These are phyloP conservation scores for Ceratobasidium sp. DNA, from an alignment of 1,284 basidiomycete species.

Conservation along the genomic window DNA sequence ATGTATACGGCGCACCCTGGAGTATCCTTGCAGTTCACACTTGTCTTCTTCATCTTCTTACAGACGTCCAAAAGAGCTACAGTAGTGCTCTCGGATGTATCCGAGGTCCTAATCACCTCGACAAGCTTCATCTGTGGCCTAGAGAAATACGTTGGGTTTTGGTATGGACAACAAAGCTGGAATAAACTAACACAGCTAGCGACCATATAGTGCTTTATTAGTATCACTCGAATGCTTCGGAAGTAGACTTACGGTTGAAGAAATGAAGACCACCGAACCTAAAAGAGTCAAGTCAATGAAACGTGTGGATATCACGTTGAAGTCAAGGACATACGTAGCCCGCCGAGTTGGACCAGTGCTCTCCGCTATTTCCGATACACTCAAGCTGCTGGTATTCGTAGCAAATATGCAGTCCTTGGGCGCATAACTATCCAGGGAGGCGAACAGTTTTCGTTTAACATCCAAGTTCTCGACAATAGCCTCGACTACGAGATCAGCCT, in stretches of 20 bases:
- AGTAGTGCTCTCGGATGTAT: slow-evolving; percentile 57
- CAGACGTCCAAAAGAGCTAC: slow-evolving; percentile 56
- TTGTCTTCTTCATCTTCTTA: slow-evolving; percentile 58
- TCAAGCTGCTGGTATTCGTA: slow-evolving; percentile 61
- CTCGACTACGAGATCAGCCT: slow-evolving; percentile 62
- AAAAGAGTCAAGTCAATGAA: not conserved
- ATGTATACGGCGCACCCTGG: slow-evolving; percentile 51
- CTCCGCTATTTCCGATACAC: slow-evolving; percentile 58
- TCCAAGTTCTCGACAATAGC: slow-evolving; percentile 64
- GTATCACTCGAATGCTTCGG: not conserved
- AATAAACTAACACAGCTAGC: slow-evolving; percentile 41
- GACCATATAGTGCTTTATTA: slow-evolving; percentile 1
- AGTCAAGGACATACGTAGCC: slow-evolving; percentile 47
- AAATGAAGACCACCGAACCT: slow-evolving; percentile 61
- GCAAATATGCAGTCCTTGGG: slow-evolving; percentile 58
- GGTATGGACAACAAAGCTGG: not conserved
- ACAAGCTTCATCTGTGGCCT: slow-evolving; percentile 62
- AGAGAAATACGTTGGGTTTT: not conserved
- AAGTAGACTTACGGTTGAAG: slow-evolving; percentile 53
- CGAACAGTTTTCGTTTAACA: slow-evolving; percentile 62
- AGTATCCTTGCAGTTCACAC: slow-evolving; percentile 62
- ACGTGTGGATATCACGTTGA: not conserved
- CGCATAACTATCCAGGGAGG: slow-evolving; percentile 57
- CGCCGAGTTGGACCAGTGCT: slow-evolving; percentile 50
- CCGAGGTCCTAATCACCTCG: slow-evolving; percentile 58